These are phyloP conservation scores for Dictyostelium capitatum DNA, from an alignment of 78 protist genomes.

Conservation along the genomic window DNA sequence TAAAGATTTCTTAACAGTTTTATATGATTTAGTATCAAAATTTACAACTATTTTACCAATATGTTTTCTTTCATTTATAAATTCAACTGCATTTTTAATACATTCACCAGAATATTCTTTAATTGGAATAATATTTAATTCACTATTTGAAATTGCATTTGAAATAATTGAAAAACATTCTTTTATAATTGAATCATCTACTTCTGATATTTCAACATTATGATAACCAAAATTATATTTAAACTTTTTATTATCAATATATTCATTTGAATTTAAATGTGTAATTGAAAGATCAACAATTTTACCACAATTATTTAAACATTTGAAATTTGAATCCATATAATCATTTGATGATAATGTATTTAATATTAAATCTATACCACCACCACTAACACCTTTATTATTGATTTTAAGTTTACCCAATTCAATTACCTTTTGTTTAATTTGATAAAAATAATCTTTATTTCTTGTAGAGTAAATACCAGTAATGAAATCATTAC, in stretches of 20 bases:
- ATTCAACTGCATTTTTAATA: neutral
- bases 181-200: neutral
- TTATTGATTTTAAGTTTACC: no score
- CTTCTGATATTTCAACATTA: neutral
- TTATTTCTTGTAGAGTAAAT: neutral
- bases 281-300: constrained; percentile 31
- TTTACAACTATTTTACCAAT: neutral
- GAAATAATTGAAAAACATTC: neutral
- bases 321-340: constrained; percentile 1
- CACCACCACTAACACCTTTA: no score
- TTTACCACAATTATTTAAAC: constrained; percentile 10
- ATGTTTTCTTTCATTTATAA: constrained; percentile 4
- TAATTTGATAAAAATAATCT: neutral
- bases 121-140: constrained; percentile 29
- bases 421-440: neutral
- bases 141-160: neutral
- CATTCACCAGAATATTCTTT: neutral
- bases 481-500: neutral
- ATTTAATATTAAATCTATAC: constrained; percentile 32
- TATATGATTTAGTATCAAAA: neutral
- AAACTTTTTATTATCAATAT: neutral
- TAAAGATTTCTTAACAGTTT: neutral
- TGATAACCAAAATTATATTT: constrained; percentile 6
- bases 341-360: constrained; percentile 49
- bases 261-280: neutral